Conservation (phyloP, 2,329 filamentous ascomycete genomes). For the Geosmithia morbida region DNA sequence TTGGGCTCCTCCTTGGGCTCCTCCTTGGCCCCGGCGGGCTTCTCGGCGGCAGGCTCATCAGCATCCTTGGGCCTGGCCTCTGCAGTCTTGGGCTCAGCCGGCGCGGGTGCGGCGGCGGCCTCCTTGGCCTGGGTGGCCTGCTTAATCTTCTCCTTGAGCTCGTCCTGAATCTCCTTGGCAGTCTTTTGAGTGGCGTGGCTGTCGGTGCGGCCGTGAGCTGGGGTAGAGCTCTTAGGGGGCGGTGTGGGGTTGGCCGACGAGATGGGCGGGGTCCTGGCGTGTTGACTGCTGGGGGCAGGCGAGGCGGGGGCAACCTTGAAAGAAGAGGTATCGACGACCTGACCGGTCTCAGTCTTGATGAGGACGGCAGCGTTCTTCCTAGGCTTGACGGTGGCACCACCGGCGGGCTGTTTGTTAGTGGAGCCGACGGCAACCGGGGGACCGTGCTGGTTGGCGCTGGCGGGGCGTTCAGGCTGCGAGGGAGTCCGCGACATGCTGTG, state of each 20-base stretch:
- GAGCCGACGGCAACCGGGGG: constrained; percentile 3
- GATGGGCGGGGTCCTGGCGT: constrained; percentile 51
- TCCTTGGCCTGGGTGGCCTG: constrained; percentile 31
- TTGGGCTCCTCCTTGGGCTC: constrained; percentile 11
- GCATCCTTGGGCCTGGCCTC: constrained; percentile 4
- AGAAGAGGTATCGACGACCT: constrained; percentile 55
- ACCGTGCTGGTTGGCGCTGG: constrained; percentile 46
- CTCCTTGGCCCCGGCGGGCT: constrained; percentile 15
- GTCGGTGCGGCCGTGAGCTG: constrained; percentile 56
- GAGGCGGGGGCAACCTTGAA: constrained; percentile 44
- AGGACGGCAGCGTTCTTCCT: constrained; percentile 62
- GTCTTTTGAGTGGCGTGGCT: constrained; percentile 55
- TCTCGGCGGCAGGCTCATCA: constrained; percentile 8
- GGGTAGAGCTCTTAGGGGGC: constrained; percentile 59
- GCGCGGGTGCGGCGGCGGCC: constrained; percentile 14
- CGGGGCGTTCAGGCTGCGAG: constrained; percentile 58
- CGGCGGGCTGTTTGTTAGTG: constrained; percentile 35
- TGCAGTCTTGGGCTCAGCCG: constrained; percentile 2
- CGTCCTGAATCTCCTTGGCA: constrained; percentile 66
- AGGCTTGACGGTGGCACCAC: constrained; percentile 30
- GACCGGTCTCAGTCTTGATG: constrained; percentile 71
- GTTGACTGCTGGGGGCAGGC: constrained; percentile 37
- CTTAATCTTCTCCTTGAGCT: constrained; percentile 69
- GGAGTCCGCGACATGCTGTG: constrained; percentile 70
- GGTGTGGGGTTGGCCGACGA: constrained; percentile 66